Percentiles rank a stretch among this genome's conserved stretches.
These are phyloP conservation scores for Harrya chromipes DNA, from an alignment of 768 basidiomycete species.

Conservation along the genomic window DNA sequence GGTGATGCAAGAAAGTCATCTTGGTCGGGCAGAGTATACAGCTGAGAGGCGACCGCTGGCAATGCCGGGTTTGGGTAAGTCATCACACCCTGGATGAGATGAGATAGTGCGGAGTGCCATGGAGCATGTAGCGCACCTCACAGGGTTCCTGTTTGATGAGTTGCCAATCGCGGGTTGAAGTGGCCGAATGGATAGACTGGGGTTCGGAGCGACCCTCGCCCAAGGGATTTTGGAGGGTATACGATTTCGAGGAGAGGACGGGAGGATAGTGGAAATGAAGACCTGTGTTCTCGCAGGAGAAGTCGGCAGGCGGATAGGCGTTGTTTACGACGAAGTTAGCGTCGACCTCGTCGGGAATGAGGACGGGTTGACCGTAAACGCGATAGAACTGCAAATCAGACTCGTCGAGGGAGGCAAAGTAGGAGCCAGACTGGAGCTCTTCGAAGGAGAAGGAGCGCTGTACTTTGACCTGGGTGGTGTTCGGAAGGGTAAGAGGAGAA, in stretches of 20 bases:
- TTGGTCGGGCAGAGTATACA: slow-evolving; percentile 16
- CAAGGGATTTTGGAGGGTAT: slow-evolving; percentile 28
- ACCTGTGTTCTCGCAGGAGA: slow-evolving; percentile 1
- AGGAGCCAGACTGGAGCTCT: slow-evolving; percentile 33
- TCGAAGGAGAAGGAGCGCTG: slow-evolving; percentile 34
- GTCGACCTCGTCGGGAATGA: slow-evolving; percentile 29
- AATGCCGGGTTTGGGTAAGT: slow-evolving; percentile 13
- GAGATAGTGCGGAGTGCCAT: background rate
- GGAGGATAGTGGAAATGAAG: slow-evolving; percentile 7
- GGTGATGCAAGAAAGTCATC: slow-evolving; percentile 11
- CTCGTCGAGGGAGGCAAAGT: slow-evolving; percentile 29
- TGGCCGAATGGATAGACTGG: background rate
- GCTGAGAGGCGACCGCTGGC: slow-evolving; percentile 6
- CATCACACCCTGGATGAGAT: slow-evolving; percentile 7
- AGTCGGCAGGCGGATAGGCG: slow-evolving; percentile 2
- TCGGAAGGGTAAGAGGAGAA: background rate
- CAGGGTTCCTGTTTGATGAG: slow-evolving; percentile 23
- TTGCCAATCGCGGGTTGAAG: slow-evolving; percentile 18
- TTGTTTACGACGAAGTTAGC: slow-evolving; percentile 15
- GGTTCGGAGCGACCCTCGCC: slow-evolving; percentile 11
- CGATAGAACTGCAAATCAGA: slow-evolving; percentile 33
- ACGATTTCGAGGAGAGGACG: slow-evolving; percentile 23
- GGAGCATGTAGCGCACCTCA: slow-evolving; percentile 19
- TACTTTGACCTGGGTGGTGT: slow-evolving; percentile 21
- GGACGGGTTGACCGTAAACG: slow-evolving; percentile 31